Conservation (phyloP, 75 land plant species). For the Picea sitchensis region DNA sequence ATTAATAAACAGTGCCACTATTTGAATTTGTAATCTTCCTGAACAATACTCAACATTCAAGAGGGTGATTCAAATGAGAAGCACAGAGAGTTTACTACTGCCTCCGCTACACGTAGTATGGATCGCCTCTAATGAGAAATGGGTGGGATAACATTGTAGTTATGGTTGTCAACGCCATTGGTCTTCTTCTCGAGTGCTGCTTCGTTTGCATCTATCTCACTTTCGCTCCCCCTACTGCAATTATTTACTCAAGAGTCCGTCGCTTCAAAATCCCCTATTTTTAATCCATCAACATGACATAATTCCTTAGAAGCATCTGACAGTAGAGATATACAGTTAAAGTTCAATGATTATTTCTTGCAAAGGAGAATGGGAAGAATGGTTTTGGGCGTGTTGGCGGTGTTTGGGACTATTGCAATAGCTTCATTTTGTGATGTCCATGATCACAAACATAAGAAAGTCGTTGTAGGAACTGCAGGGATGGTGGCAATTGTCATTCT, state of each 20-base stretch:
- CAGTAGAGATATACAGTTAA: no score
- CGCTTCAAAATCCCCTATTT: no score
- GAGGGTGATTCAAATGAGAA: constrained; percentile 53
- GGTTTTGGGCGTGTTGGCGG: not conserved
- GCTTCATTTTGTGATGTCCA: constrained; percentile 24
- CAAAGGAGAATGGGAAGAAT: no score
- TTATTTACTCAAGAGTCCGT: no score
- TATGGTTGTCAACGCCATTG: constrained; percentile 57
- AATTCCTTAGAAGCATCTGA: no score
- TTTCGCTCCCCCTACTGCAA: constrained; percentile 20
- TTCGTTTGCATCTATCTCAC: constrained; percentile 44
- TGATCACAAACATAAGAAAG: constrained; percentile 39
- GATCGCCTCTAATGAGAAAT: constrained; percentile 50
- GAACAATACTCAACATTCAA: not conserved
- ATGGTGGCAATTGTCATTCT: constrained; percentile 21
- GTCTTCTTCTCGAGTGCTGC: constrained; percentile 43
- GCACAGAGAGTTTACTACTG: constrained; percentile 48
- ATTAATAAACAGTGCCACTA: no score
- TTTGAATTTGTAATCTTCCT: no score
- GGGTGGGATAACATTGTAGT: constrained; percentile 52
- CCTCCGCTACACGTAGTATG: constrained; percentile 65
- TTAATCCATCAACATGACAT: no score
- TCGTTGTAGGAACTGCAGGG: constrained; percentile 38
- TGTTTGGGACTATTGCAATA: constrained; percentile 21
- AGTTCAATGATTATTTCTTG: no score